Percentiles rank a stretch among this genome's conserved stretches.
Evolutionary conservation across 1,284 basidiomycete genomes (phyloP).

Genomic region (Ganoderma leucocontextum): DNA sequence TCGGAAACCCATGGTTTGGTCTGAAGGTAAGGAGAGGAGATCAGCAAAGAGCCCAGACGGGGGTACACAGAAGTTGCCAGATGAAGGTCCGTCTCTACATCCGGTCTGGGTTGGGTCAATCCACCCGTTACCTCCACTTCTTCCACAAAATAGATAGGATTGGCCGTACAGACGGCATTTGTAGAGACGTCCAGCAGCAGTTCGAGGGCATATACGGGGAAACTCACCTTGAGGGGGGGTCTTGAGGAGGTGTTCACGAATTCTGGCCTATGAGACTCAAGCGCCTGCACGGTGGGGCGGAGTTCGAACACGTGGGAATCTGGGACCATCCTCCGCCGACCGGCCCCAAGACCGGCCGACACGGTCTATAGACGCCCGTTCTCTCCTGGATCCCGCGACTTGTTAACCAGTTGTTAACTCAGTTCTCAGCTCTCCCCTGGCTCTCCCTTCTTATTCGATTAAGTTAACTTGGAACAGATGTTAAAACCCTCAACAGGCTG

Average conservation of each 20-base stretch:
- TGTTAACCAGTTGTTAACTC: too few species aligned
- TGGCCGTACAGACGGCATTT: constrained; percentile 26
- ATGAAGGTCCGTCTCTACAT: constrained; percentile 40
- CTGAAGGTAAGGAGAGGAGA: constrained; percentile 31
- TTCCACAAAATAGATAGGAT: constrained; percentile 30
- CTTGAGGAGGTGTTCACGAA: constrained; percentile 38
- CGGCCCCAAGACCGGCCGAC: too few species aligned
- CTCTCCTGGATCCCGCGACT: too few species aligned
- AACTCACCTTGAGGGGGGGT: constrained; percentile 49
- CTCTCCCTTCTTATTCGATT: too few species aligned
- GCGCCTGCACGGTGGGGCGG: constrained; percentile 27
- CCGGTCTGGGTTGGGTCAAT: constrained; percentile 38
- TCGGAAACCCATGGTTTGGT: constrained; percentile 72
- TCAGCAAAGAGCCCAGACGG: constrained; percentile 28
- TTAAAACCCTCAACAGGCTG: too few species aligned
- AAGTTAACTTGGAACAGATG: too few species aligned
- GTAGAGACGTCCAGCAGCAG: constrained; percentile 32
- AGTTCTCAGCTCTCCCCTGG: too few species aligned
- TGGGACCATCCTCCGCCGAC: too few species aligned
- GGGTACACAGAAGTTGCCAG: constrained; percentile 21
- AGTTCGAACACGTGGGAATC: constrained; percentile 33
- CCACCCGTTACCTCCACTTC: constrained; percentile 42
- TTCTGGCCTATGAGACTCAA: constrained; percentile 28
- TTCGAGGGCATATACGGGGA: constrained; percentile 32
- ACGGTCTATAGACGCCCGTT: too few species aligned